Evolutionary conservation across 1,284 basidiomycete species (phyloP), one percentile per base, ranked within the genome.

Genomic region (Ceratobasidium sp.): DNA sequence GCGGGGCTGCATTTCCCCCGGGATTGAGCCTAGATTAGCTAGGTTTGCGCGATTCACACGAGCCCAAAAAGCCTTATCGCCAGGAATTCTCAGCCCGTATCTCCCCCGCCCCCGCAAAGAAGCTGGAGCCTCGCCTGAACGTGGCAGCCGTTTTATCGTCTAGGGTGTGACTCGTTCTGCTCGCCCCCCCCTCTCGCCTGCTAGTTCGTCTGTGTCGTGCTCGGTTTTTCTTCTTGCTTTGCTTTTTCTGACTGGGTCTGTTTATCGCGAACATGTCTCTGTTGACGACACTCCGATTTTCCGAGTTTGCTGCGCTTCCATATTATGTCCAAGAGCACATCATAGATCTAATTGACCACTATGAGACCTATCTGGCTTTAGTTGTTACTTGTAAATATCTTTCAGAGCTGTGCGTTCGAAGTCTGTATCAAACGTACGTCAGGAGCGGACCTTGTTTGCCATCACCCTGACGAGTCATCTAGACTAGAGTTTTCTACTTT

Each of bases 401-500:
- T 23, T 63, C 61, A 3, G 61, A 63, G 46, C 61, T 63, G 14
- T 51, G 61, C 36, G 12, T 51, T 14, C 25, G 61, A 9, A 63
- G 44, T 38, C 12, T 63, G 16, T 63, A 63, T 36, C 61, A 63
- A 30, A n/a, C 46, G 61, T 51, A 38, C 33, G 61, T 49, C 8
- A 2, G 21, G 4, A n/a, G 18, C 28, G 36, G 1, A n/a, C 9
- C 40, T 23, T 3, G 5, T 14, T 42, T 16, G 18, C 1, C 3
- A 21, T 40, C 25, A 8, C 21, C 21, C 36, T 59, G n/a, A 38
- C 21, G n/a, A 42, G 21, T 18, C 23, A 42, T 30, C 9, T 16
- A 63, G 61, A 16, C 28, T 63, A 8, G 61, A 63, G n/a, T 63
- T 63, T 63, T 51, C 61, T 21, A 30, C n/a, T n/a, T 63, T 9